phyloP scores from a whole-genome alignment of 768 basidiomycete species.

The Tricholoma saponaceum region DNA sequence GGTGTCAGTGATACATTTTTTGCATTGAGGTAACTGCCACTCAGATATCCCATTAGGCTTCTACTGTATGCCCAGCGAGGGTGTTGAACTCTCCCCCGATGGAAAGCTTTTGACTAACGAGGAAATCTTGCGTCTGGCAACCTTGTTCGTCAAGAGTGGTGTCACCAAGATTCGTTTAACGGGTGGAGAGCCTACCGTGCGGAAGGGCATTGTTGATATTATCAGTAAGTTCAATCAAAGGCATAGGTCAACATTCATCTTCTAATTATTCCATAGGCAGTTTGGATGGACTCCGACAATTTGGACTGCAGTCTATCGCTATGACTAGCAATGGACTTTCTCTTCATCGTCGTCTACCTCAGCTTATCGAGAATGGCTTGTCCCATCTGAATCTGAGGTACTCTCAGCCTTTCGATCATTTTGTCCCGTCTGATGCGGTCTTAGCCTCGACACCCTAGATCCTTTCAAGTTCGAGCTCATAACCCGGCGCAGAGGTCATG shows the following conservation, averaged over 20 bases:
- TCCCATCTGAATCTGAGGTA: constrained; percentile 73
- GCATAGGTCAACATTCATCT: background rate
- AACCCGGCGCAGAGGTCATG: constrained; percentile 74
- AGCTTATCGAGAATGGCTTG: constrained; percentile 64
- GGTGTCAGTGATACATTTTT: constrained; percentile 46
- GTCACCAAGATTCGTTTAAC: constrained; percentile 87
- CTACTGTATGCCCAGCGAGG: constrained; percentile 88
- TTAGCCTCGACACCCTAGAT: constrained; percentile 79
- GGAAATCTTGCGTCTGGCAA: constrained; percentile 69
- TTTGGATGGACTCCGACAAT: constrained; percentile 53
- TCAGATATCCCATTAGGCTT: constrained; percentile 52
- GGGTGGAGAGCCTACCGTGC: constrained; percentile 83
- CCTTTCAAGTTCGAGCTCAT: constrained; percentile 87
- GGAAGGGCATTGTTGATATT: constrained; percentile 69
- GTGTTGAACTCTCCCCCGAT: constrained; percentile 69
- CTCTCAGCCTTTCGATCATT: background rate
- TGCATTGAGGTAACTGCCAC: background rate
- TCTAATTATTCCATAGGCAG: constrained; percentile 36
- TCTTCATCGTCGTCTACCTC: constrained; percentile 67
- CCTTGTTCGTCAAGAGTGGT: constrained; percentile 75
- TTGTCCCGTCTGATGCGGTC: background rate
- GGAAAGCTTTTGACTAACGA: constrained; percentile 68
- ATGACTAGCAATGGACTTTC: constrained; percentile 86
- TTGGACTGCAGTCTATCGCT: constrained; percentile 70
- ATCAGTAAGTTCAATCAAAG: constrained; percentile 45